phyloP scores from a whole-genome alignment of 1,284 basidiomycete species.

The Sporisorium reilianum region DNA sequence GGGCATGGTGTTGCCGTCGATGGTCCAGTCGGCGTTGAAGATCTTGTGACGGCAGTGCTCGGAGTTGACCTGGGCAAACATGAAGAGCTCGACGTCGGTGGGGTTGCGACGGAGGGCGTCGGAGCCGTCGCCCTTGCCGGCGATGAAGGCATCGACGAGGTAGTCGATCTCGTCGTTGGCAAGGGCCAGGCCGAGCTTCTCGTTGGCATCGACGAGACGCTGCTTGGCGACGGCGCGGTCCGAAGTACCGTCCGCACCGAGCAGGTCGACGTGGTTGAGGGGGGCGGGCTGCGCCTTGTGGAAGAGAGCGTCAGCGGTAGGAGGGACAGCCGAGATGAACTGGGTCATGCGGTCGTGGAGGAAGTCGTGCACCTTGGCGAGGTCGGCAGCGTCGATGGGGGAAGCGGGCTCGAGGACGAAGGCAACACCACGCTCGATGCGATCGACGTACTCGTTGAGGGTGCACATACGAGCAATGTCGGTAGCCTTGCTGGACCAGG shows the following conservation, averaged over 20 bases:
- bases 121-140: conserved; percentile 71
- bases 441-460: conserved; percentile 77
- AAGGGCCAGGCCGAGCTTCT: conserved; percentile 87
- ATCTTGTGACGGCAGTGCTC: conserved; percentile 99
- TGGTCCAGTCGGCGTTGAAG: conserved; percentile 97
- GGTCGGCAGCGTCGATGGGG: conserved; percentile 43
- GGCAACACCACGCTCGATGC: conserved; percentile 85
- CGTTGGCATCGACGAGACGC: conserved; percentile 81
- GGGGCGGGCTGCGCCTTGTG: conserved; percentile 77
- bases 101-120: conserved; percentile 64
- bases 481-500: conserved; percentile 98
- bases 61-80: conserved; percentile 99
- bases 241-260: conserved; percentile 65
- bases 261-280: conserved; percentile 77
- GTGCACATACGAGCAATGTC: conserved; percentile 86
- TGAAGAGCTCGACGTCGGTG: conserved; percentile 98
- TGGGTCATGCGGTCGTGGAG: conserved; percentile 94
- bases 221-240: conserved; percentile 57
- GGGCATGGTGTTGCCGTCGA: conserved; percentile 79
- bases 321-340: conserved; percentile 73
- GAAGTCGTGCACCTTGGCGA: conserved; percentile 41
- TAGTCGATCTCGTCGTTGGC: conserved; percentile 92
- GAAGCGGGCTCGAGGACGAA: conserved; percentile 77
- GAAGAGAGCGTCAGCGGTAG: conserved; percentile 77
- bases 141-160: conserved; percentile 87